Conservation (phyloP, 2,329 filamentous ascomycete species). For the Colletotrichum melonis region DNA sequence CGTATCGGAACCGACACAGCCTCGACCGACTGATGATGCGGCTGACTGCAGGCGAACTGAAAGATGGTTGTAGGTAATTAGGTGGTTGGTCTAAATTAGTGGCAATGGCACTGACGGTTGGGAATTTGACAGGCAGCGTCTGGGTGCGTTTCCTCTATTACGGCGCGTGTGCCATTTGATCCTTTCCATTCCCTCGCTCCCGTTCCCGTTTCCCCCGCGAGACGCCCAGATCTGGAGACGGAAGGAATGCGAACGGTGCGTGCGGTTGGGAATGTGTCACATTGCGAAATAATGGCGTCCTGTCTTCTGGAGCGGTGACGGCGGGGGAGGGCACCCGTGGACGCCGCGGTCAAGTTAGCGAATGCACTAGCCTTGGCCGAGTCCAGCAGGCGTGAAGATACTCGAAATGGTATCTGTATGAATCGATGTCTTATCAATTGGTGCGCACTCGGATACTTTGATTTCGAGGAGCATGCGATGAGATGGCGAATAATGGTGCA, state of each 20-base stretch:
- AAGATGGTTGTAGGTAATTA: background rate
- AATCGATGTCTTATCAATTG: too few species aligned
- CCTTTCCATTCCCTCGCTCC: background rate
- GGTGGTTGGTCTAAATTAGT: background rate
- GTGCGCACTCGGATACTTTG: background rate
- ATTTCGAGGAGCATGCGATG: slow-evolving; percentile 22
- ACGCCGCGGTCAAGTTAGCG: background rate
- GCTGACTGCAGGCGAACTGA: background rate
- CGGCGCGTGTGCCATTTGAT: background rate
- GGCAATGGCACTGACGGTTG: background rate
- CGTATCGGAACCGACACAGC: background rate
- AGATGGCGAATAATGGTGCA: background rate
- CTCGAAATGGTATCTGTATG: background rate
- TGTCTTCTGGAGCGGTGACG: background rate
- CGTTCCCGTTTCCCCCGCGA: background rate
- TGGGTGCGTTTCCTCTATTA: background rate
- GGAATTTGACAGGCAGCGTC: background rate
- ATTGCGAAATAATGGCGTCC: background rate
- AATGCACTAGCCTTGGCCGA: slow-evolving; percentile 11
- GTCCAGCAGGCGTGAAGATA: background rate
- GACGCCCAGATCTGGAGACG: background rate
- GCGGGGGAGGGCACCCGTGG: background rate
- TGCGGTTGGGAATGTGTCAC: slow-evolving; percentile 1
- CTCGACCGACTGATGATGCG: background rate
- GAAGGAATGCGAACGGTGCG: background rate